Conservation (phyloP, 1,284 basidiomycete species). For the Papiliotrema terrestris region DNA sequence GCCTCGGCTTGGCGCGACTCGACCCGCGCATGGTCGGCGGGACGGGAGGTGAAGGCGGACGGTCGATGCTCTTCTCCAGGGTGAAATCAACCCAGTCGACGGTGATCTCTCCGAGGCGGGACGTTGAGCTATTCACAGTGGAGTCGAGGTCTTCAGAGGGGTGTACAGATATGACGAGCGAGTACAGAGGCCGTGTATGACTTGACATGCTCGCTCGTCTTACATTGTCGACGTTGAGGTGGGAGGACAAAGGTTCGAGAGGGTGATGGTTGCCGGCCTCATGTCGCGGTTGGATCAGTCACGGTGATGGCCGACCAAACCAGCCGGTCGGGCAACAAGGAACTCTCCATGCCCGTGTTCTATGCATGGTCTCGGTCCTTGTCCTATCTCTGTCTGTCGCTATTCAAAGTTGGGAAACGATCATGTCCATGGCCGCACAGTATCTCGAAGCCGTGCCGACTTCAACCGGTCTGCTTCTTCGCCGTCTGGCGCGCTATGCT, state of each 20-base stretch:
- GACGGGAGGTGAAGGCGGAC: not conserved
- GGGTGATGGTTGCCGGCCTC: too few relatives aligned
- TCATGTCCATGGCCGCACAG: too few relatives aligned
- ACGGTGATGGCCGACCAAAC: too few relatives aligned
- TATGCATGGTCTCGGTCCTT: too few relatives aligned
- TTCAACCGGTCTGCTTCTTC: too few relatives aligned
- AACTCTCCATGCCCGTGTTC: too few relatives aligned
- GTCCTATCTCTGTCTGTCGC: too few relatives aligned
- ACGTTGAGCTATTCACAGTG: conserved; percentile 1
- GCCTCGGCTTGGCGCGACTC: not conserved
- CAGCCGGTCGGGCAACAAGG: too few relatives aligned
- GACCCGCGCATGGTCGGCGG: not conserved
- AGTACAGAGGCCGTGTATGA: not conserved
- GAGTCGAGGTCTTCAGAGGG: not conserved
- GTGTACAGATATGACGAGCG: conserved; percentile 4
- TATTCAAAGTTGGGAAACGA: too few relatives aligned
- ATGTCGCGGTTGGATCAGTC: too few relatives aligned
- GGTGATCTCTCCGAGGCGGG: conserved; percentile 41
- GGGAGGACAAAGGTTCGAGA: not conserved
- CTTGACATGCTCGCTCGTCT: not conserved
- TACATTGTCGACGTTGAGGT: not conserved
- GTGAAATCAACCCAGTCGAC: conserved; percentile 48
- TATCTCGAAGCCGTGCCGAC: too few relatives aligned
- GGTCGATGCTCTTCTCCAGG: conserved; percentile 38
- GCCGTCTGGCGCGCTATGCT: not conserved